Evolutionary conservation across 352 stramenopile genomes (phyloP).

Genomic region (Phytophthora palmivora): DNA sequence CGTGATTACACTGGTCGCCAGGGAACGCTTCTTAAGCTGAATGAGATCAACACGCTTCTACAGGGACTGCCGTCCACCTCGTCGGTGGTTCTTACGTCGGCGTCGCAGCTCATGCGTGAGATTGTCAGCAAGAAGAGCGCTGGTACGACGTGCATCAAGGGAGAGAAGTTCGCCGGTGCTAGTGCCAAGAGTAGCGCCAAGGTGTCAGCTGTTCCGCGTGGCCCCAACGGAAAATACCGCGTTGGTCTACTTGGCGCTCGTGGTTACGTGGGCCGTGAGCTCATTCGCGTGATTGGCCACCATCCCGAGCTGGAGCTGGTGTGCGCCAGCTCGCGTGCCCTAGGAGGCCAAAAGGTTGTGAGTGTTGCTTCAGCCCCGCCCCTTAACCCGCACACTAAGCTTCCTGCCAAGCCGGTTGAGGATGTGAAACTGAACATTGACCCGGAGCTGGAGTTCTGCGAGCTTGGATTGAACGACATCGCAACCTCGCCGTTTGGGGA

Average conservation of each 20-base stretch:
- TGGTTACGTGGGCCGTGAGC: slow-evolving; percentile 87
- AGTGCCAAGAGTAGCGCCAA: slow-evolving; percentile 23
- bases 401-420: slow-evolving; percentile 56
- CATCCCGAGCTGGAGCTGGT: slow-evolving; percentile 85
- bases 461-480: slow-evolving; percentile 83
- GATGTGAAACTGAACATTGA: slow-evolving; percentile 63
- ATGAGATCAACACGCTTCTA: slow-evolving; percentile 90
- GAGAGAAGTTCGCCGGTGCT: slow-evolving; percentile 38
- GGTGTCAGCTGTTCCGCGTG: slow-evolving; percentile 23
- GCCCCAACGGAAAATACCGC: slow-evolving; percentile 60
- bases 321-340: slow-evolving; percentile 82
- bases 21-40: slow-evolving; percentile 92
- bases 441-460: slow-evolving; percentile 81
- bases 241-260: slow-evolving; percentile 88
- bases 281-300: slow-evolving; percentile 83
- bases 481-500: slow-evolving; percentile 70
- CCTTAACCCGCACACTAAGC: slow-evolving; percentile 86
- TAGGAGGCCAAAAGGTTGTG: slow-evolving; percentile 82
- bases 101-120: slow-evolving; percentile 78
- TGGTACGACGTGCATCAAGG: slow-evolving; percentile 84
- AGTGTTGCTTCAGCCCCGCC: slow-evolving; percentile 76
- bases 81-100: slow-evolving; percentile 88
- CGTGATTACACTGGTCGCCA: slow-evolving; percentile 90
- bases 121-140: slow-evolving; percentile 88
- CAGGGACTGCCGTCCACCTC: slow-evolving; percentile 78